Evolutionary conservation across 2,329 filamentous ascomycete species (phyloP), one percentile per base, ranked within the genome.

Genomic region (Botrytis porri): DNA sequence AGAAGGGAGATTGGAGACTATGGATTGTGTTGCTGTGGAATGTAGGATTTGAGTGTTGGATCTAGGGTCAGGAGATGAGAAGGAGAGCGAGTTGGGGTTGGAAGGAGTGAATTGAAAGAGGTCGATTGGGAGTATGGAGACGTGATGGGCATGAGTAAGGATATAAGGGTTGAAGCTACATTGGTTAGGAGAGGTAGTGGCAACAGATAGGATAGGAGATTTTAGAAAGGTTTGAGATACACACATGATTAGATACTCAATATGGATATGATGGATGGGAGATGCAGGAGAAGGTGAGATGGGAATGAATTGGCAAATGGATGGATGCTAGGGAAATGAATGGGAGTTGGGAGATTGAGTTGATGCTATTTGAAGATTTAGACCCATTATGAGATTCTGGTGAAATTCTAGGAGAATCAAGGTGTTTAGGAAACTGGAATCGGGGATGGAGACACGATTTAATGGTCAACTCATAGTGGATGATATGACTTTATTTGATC

Each of bases 351-450:
- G 51, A 54, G 3, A 16, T 16, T 29, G 14, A 4, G 12, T 16
- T 54, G 51, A 54, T n/a, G 5, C 0, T 54, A 16, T 29, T 16
- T 54, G 25, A 5, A 1, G 12, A 0, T 54, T 2, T 1, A 16
- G 8, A n/a, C 7, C 0, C 1, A 14, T 16, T 54, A 3, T 12
- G 12, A 14, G 5, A 29, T 16, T 54, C 5, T 3, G 29, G 25
- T 51, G 12, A 29, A 6, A 0, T n/a, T 54, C 14, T 45, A 29
- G 12, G 12, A n/a, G 48, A 54, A 16, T 54, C 4, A 54, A 48
- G 45, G 25, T 12, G 10, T 48, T 22, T 48, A 22, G 2, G 10
- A 9, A 48, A 12, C 0, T 45, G 43, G 4, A 45, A 9, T 9
- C 8, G 9, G 18, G 37, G 43, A 9, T 45, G 18, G 43, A 0